These are phyloP conservation scores for Rhizophagus prolifer DNA, from an alignment of 192 early-diverging fungal genomes.

Conservation along the genomic window DNA sequence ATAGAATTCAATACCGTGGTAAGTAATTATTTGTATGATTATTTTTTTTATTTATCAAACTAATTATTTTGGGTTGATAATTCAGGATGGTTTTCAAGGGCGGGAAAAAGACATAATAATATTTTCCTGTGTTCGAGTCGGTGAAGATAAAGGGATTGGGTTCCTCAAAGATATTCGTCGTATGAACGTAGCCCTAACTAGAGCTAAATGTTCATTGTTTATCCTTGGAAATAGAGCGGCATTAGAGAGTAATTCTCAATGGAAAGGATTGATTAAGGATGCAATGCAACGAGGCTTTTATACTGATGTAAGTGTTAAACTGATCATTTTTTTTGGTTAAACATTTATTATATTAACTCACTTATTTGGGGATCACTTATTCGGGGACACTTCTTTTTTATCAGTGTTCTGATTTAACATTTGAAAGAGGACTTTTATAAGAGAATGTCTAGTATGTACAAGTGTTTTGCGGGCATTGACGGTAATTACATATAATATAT, in stretches of 20 bases:
- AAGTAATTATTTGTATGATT: not conserved
- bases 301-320: conserved; percentile 34
- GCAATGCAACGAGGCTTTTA: conserved; percentile 48
- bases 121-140: conserved; percentile 89
- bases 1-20: conserved; percentile 91
- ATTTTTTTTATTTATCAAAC: not conserved
- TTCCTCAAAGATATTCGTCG: conserved; percentile 88
- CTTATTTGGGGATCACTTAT: not conserved
- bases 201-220: conserved; percentile 84
- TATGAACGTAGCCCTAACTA: conserved; percentile 92
- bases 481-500: too few relatives aligned
- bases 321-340: not conserved
- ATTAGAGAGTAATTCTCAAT: conserved; percentile 61
- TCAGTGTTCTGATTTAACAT: not conserved
- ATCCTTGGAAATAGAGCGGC: conserved; percentile 83
- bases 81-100: conserved; percentile 90
- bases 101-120: conserved; percentile 98
- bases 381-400: not conserved
- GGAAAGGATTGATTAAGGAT: conserved; percentile 74
- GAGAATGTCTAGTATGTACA: not conserved
- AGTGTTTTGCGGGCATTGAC: not conserved
- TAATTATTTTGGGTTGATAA: not conserved
- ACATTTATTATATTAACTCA: not conserved
- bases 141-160: conserved; percentile 62
- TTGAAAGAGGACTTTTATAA: not conserved